Evolutionary conservation across 768 basidiomycete species (phyloP).

Genomic region (Tulasnella sp.): DNA sequence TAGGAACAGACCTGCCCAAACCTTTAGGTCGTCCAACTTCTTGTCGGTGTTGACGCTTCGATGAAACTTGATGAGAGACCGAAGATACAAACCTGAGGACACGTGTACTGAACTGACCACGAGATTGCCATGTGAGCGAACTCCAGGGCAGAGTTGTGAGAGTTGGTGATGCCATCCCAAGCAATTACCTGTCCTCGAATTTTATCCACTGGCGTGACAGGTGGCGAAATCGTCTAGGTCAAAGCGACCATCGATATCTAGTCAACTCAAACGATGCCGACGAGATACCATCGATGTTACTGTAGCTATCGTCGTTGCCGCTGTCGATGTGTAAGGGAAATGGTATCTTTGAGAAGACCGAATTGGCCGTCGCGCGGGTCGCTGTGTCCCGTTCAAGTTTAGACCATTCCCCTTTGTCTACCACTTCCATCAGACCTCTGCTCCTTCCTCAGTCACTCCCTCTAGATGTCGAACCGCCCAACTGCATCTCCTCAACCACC

Average conservation of each 20-base stretch:
- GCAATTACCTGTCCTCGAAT: too few species aligned
- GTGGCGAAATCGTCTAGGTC: neutral
- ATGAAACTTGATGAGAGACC: neutral
- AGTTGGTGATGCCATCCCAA: too few species aligned
- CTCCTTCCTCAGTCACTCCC: neutral
- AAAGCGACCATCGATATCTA: neutral
- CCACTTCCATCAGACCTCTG: neutral
- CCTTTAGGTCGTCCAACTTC: too few species aligned
- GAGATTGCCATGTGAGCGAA: neutral
- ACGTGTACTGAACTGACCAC: neutral
- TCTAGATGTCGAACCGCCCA: slow-evolving; percentile 1
- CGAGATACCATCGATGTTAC: neutral
- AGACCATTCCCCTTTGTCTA: neutral
- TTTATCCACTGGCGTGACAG: neutral
- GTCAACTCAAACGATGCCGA: neutral
- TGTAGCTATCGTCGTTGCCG: neutral
- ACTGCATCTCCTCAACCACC: slow-evolving; percentile 11
- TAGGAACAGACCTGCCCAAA: too few species aligned
- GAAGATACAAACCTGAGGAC: neutral
- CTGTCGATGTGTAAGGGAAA: neutral
- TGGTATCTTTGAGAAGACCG: slow-evolving; percentile 2
- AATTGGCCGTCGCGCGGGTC: neutral
- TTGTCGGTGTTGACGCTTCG: too few species aligned
- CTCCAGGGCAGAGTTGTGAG: neutral
- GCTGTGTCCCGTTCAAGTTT: neutral